phyloP scores from a whole-genome alignment of 768 basidiomycete species.

The Chlorophyllum brunneum region DNA sequence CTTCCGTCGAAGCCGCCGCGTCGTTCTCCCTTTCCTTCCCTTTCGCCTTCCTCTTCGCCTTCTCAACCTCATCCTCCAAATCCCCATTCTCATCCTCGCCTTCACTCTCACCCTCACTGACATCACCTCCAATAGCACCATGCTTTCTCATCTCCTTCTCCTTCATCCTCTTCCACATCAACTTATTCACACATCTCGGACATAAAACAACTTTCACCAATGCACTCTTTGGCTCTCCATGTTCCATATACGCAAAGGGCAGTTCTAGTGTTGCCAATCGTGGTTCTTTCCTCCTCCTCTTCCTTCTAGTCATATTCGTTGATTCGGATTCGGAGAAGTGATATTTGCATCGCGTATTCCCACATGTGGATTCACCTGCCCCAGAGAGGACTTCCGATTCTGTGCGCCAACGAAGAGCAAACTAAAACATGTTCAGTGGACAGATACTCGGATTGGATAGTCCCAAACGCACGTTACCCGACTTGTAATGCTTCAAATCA shows the following conservation, averaged over 20 bases:
- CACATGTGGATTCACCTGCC: slow-evolving; percentile 85
- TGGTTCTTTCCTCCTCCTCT: slow-evolving; percentile 18
- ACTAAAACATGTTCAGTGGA: slow-evolving; percentile 35
- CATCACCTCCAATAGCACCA: background rate
- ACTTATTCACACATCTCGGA: slow-evolving; percentile 69
- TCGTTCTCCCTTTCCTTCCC: slow-evolving; percentile 3
- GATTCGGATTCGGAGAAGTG: slow-evolving; percentile 36
- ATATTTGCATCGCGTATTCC: slow-evolving; percentile 77
- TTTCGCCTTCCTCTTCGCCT: slow-evolving; percentile 34
- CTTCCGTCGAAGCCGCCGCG: too few relatives aligned
- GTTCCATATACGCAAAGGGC: slow-evolving; percentile 86
- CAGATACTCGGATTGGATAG: background rate
- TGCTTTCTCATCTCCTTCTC: slow-evolving; percentile 6
- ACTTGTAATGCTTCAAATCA: slow-evolving; percentile 95
- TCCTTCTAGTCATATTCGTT: background rate
- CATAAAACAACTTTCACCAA: slow-evolving; percentile 93
- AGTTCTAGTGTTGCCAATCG: slow-evolving; percentile 77
- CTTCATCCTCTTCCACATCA: slow-evolving; percentile 64
- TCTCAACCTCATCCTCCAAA: slow-evolving; percentile 12
- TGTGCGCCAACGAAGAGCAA: slow-evolving; percentile 92
- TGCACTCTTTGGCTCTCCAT: slow-evolving; percentile 68
- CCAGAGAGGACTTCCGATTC: slow-evolving; percentile 86
- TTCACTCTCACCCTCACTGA: slow-evolving; percentile 5
- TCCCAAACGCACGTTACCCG: slow-evolving; percentile 78
- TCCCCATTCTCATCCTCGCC: slow-evolving; percentile 12